phyloP scores from a whole-genome alignment of 1,284 basidiomycete species.

The Tilletia walkeri region DNA sequence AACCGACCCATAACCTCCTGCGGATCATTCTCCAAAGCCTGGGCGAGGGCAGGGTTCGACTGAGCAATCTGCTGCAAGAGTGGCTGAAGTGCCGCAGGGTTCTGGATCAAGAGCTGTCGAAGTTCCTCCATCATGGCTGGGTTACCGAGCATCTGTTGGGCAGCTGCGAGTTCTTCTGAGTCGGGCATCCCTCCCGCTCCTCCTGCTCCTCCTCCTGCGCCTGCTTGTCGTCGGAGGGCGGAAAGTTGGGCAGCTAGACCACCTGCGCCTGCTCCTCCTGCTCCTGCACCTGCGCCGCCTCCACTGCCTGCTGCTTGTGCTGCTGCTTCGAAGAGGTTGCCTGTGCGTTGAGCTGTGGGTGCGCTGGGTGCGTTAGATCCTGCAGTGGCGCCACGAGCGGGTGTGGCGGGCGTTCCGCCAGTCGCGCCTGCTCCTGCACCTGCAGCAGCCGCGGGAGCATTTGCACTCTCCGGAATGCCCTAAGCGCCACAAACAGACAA shows the following conservation, averaged over 20 bases:
- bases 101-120: slow-evolving; percentile 49
- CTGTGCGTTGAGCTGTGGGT: slow-evolving; percentile 30
- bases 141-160: slow-evolving; percentile 52
- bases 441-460: slow-evolving; percentile 33
- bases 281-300: slow-evolving; percentile 15
- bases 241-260: slow-evolving; percentile 50
- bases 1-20: slow-evolving; percentile 50
- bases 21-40: slow-evolving; percentile 49
- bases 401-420: slow-evolving; percentile 9
- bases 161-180: slow-evolving; percentile 42
- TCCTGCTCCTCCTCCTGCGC: slow-evolving; percentile 21
- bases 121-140: slow-evolving; percentile 52
- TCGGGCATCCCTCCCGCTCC: slow-evolving; percentile 37
- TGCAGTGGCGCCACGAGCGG: slow-evolving; percentile 19
- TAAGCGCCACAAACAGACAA: slow-evolving; percentile 25
- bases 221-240: slow-evolving; percentile 18
- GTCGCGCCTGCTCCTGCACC: background rate
- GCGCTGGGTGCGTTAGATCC: slow-evolving; percentile 26
- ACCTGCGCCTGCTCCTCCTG: slow-evolving; percentile 29
- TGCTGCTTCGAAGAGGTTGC: slow-evolving; percentile 57
- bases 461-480: slow-evolving; percentile 43
- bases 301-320: slow-evolving; percentile 44
- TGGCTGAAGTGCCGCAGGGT: slow-evolving; percentile 52
- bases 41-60: slow-evolving; percentile 51
- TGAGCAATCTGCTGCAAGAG: slow-evolving; percentile 53